Conservation (phyloP, 2,329 filamentous ascomycete genomes). For the Aotearoamyces nothofagi region DNA sequence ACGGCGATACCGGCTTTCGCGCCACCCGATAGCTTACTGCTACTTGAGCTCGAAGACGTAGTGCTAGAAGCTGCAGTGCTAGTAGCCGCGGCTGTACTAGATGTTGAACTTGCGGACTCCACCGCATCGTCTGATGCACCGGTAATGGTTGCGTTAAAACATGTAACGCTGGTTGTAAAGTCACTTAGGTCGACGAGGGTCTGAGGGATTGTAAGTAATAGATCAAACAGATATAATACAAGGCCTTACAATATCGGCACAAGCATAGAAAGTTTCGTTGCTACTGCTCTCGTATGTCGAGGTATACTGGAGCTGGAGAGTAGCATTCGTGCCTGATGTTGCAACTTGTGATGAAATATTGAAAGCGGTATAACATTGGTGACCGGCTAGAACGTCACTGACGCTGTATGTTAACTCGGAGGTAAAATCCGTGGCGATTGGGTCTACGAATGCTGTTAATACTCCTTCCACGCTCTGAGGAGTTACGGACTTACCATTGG, state of each 20-base stretch:
- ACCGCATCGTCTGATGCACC: not conserved
- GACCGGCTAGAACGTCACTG: constrained; percentile 26
- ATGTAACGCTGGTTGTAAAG: constrained; percentile 22
- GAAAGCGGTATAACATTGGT: constrained; percentile 28
- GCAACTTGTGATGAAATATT: constrained; percentile 19
- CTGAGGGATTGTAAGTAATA: constrained; percentile 4
- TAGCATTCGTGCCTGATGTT: constrained; percentile 30
- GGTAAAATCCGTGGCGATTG: constrained; percentile 25
- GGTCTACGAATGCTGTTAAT: no score
- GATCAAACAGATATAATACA: not conserved
- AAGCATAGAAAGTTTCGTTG: constrained; percentile 32
- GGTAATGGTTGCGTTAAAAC: constrained; percentile 27
- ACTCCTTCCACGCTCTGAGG: no score
- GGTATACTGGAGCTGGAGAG: constrained; percentile 32
- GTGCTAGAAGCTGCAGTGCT: constrained; percentile 1
- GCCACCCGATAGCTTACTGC: constrained; percentile 5
- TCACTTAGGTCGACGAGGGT: constrained; percentile 22
- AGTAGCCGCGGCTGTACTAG: constrained; percentile 3
- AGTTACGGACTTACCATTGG: constrained; percentile 29
- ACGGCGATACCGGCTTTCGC: constrained; percentile 15
- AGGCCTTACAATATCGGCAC: constrained; percentile 27
- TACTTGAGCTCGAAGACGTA: not conserved
- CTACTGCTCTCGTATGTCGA: constrained; percentile 26
- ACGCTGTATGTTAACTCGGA: constrained; percentile 22
- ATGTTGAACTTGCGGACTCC: not conserved